Evolutionary conservation across 164 flowering plant species (phyloP), one percentile per base, ranked within the genome.

Genomic region (Brasenia schreberi): DNA sequence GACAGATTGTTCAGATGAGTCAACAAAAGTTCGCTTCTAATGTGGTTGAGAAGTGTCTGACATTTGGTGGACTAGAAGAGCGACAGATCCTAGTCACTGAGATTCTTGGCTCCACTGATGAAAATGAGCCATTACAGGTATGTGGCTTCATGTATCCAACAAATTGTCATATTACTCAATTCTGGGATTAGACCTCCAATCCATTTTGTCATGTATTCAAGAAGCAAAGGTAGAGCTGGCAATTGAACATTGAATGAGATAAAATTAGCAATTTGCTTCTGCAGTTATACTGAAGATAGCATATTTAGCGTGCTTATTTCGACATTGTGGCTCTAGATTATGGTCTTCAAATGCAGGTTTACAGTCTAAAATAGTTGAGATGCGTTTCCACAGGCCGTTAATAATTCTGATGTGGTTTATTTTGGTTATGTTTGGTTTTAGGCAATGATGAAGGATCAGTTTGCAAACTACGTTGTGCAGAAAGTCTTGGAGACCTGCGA

Each of bases 1-100:
- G 97, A 42, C 87, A 82, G 79, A 91, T 94, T 39, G 99, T 94
- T 59, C 84, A 86, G 64, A 89, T 90, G 98, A 90, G 97, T 74
- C 98, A 90, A 75, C 97, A 94, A 81, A 94, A 94, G 73, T 94
- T 89, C 80, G 98, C 98, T 16, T 94, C 98, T 27, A 94, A 94
- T 78, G 98, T 94, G 73, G 97, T 91, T 19, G 98, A 94, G 79
- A 94, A 94, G 75, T 94, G 99, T 76, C 76, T 94, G 66, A 74
- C 88, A 71, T 94, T 87, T 78, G 88, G 99, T 64, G 85, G 80
- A 71, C 84, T 87, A 23, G 56, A 69, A 12, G 93, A 94, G 71
- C 90, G 96, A 17, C 88, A 89, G 67, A 72, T 94, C 59, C 71
- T 94, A 78, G 95, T 94, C 70, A 80, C 77, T 70, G 97, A 94